Conservation (phyloP, 2,329 filamentous ascomycete genomes). For the Epichloe elymi region DNA sequence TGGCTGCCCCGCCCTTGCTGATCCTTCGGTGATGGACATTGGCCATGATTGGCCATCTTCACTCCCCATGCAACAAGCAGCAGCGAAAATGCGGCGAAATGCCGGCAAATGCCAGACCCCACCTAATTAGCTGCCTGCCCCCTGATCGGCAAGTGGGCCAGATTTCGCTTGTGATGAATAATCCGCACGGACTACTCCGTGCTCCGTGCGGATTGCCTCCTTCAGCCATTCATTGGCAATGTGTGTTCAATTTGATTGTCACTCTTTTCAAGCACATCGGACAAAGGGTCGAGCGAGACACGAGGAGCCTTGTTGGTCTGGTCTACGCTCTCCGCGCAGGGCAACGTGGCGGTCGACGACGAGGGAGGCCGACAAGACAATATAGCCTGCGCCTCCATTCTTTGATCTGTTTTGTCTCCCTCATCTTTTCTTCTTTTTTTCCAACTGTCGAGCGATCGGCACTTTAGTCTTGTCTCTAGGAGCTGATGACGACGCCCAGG, state of each 20-base stretch:
- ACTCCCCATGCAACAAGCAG: too few relatives aligned
- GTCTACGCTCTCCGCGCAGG: too few relatives aligned
- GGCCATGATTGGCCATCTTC: neutral
- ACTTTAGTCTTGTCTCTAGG: too few relatives aligned
- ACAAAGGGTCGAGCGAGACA: neutral
- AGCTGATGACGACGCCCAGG: too few relatives aligned
- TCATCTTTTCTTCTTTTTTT: neutral
- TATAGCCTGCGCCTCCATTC: neutral
- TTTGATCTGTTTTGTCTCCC: neutral
- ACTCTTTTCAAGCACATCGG: neutral
- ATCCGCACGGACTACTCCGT: too few relatives aligned
- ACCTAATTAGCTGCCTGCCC: neutral
- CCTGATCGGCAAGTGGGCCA: neutral
- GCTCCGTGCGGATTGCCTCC: too few relatives aligned
- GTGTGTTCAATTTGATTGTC: neutral
- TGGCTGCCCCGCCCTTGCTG: neutral
- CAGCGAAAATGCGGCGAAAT: too few relatives aligned
- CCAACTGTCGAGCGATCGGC: neutral
- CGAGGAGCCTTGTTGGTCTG: too few relatives aligned
- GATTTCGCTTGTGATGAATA: neutral
- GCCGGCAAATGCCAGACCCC: too few relatives aligned
- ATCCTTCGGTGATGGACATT: neutral
- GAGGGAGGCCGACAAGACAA: neutral
- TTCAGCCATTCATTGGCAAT: neutral
- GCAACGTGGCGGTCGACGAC: too few relatives aligned